Evolutionary conservation across 371 early-diverging fungal genomes (phyloP).

Genomic region (Mortierella sp.): DNA sequence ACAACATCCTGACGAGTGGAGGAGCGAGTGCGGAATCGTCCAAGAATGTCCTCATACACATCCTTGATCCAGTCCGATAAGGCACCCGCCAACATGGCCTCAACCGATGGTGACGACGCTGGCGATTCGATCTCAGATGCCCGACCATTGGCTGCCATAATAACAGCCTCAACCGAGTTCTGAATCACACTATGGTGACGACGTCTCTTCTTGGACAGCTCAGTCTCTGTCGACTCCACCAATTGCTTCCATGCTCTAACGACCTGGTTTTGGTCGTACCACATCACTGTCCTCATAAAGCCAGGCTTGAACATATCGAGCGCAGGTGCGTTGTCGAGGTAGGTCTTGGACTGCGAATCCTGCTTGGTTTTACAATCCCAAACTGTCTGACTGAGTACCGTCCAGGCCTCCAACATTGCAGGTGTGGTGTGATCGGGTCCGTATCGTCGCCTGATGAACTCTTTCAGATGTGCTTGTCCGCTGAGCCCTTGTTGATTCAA

Average conservation of each 20-base stretch:
- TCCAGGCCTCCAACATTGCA: slow-evolving; percentile 36
- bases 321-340: slow-evolving; percentile 31
- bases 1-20: not conserved
- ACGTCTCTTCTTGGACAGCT: slow-evolving; percentile 12
- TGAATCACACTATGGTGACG: slow-evolving; percentile 19
- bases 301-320: slow-evolving; percentile 30
- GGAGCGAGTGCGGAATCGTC: not conserved
- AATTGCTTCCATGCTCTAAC: slow-evolving; percentile 33
- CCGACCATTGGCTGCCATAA: slow-evolving; percentile 8
- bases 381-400: slow-evolving; percentile 41
- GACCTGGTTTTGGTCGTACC: slow-evolving; percentile 39
- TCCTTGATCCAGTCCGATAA: slow-evolving; percentile 15
- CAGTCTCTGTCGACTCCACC: slow-evolving; percentile 30
- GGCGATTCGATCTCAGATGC: not conserved
- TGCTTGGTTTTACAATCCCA: slow-evolving; percentile 43
- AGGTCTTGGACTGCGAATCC: slow-evolving; percentile 43
- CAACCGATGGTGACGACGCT: not conserved
- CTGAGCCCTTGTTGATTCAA: slow-evolving; percentile 25
- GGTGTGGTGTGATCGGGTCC: slow-evolving; percentile 33
- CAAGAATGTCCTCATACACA: slow-evolving; percentile 1
- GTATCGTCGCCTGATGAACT: slow-evolving; percentile 38
- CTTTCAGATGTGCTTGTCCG: slow-evolving; percentile 27
- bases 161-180: slow-evolving; percentile 14
- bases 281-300: slow-evolving; percentile 30
- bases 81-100: not conserved